Percentiles rank a stretch among this genome's conserved stretches.
Conservation (phyloP, 805 yeast species). For the Candida tammaniensis region DNA sequence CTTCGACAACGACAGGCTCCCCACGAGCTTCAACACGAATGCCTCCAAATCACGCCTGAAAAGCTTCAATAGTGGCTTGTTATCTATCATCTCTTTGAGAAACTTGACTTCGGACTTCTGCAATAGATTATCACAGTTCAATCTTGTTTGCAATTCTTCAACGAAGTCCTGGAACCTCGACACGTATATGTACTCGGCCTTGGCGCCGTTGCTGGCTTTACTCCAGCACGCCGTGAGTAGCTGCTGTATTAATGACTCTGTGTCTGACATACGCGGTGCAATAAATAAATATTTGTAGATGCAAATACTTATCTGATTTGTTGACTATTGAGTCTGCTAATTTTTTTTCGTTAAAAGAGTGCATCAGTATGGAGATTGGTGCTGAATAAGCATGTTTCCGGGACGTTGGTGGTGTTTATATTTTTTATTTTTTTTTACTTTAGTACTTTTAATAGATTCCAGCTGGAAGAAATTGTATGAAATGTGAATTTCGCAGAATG, state of each 20-base stretch:
- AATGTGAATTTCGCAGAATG: too few relatives aligned
- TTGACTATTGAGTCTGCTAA: too few relatives aligned
- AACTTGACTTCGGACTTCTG: conserved; percentile 15
- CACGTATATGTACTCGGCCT: conserved; percentile 20
- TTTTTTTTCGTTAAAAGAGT: too few relatives aligned
- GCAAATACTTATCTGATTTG: too few relatives aligned
- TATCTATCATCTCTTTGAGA: conserved; percentile 16
- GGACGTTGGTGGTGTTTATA: too few relatives aligned
- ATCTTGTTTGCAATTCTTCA: conserved; percentile 18
- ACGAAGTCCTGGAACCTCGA: conserved; percentile 20
- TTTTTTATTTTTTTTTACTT: too few relatives aligned
- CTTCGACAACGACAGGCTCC: conserved; percentile 16
- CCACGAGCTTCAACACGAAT: conserved; percentile 24
- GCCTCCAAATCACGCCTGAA: conserved; percentile 20
- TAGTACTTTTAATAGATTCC: too few relatives aligned
- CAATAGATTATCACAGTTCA: conserved; percentile 18
- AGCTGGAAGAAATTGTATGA: too few relatives aligned
- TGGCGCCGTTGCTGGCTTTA: conserved; percentile 7
- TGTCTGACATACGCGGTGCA: conserved; percentile 7
- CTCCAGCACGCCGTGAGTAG: conserved; percentile 22
- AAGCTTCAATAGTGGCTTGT: conserved; percentile 19
- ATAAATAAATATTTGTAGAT: too few relatives aligned
- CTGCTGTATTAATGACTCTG: conserved; percentile 14
- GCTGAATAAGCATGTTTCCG: too few relatives aligned
- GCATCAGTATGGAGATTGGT: too few relatives aligned